Conservation (phyloP, 352 stramenopile species). For the Globisporangium paroecandrum region DNA sequence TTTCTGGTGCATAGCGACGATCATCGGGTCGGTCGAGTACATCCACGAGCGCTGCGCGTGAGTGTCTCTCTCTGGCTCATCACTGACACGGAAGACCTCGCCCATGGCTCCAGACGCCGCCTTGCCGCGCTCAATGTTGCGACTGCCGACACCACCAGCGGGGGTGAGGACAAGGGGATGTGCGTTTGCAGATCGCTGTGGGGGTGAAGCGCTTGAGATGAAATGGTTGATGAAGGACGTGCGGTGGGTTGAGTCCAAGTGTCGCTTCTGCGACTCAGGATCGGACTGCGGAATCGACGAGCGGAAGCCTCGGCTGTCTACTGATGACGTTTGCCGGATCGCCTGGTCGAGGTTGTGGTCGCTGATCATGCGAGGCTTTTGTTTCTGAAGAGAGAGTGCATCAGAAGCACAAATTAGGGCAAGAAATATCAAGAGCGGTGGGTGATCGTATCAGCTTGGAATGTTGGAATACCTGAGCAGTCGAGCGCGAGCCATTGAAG, state of each 20-base stretch:
- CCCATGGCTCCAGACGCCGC: slow-evolving; percentile 57
- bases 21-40: slow-evolving; percentile 74
- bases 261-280: slow-evolving; percentile 41
- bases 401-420: background rate
- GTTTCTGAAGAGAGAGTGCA: slow-evolving; percentile 22
- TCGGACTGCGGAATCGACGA: slow-evolving; percentile 48
- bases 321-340: slow-evolving; percentile 37
- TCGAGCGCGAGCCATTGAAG: slow-evolving; percentile 37
- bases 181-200: slow-evolving; percentile 7
- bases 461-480: slow-evolving; percentile 23
- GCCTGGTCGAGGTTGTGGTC: slow-evolving; percentile 57
- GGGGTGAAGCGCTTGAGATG: slow-evolving; percentile 7
- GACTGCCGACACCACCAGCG: slow-evolving; percentile 44
- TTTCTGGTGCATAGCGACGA: slow-evolving; percentile 39
- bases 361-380: slow-evolving; percentile 50
- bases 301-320: slow-evolving; percentile 38
- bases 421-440: too few species aligned
- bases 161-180: slow-evolving; percentile 31
- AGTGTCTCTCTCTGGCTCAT: slow-evolving; percentile 67
- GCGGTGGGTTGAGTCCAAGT: slow-evolving; percentile 66
- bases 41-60: slow-evolving; percentile 71
- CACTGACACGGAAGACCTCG: slow-evolving; percentile 52
- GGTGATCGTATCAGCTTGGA: too few species aligned
- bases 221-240: slow-evolving; percentile 55
- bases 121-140: slow-evolving; percentile 54